Base-by-base conservation (phyloP, 2,329 filamentous ascomycete genomes). In the Xylariaceae sp. region DNA sequence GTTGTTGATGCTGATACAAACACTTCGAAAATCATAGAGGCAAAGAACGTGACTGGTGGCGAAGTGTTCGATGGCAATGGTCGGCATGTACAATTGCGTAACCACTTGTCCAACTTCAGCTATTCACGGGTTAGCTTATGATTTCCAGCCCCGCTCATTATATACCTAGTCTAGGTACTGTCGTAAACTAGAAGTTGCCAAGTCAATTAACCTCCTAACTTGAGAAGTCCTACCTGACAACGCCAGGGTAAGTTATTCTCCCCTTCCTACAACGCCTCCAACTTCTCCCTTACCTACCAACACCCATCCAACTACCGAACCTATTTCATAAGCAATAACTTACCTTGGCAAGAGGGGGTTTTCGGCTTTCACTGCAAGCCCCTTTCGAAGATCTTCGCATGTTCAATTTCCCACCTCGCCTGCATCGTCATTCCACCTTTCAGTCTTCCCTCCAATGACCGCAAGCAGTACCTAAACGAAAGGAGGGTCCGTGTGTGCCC, bases 61-160 rank as follows among this genome's bases (percentile, higher is more conserved):
- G n/a, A 21, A 21, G 40, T 11, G 40, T 33, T 23, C 24, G 7
- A 39, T 17, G 28, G 12, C 23, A 23, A 16, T 39, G 19, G 31
- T 37, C 29, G 24, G 34, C 48, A 46, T 48, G 54, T 57, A 53
- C 37, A 57, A 57, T 57, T 53, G 54, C 54, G 54, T 57, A 57
- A 53, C 49, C 54, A 48, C 43, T 43, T 34, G 14, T 34, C 19
- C 6, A 4, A 4, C 5, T 17, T 17, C 12, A 36, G 33, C 7
- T 5, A 16, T 9, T 16, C 16, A 8, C 33, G 12, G n/a, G 12
- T 11, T 16, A 16, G 33, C 33, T 16, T 9, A 36, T 16, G 6
- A 36, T 7, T 31, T 31, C 21, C 16, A 12, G 37, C 48, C 49
- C 54, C 48, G 54, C 54, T 44, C 33, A 23, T 11, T 3, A 24